phyloP scores from a whole-genome alignment of 345 rosid species.

The Dovyalis caffra region DNA sequence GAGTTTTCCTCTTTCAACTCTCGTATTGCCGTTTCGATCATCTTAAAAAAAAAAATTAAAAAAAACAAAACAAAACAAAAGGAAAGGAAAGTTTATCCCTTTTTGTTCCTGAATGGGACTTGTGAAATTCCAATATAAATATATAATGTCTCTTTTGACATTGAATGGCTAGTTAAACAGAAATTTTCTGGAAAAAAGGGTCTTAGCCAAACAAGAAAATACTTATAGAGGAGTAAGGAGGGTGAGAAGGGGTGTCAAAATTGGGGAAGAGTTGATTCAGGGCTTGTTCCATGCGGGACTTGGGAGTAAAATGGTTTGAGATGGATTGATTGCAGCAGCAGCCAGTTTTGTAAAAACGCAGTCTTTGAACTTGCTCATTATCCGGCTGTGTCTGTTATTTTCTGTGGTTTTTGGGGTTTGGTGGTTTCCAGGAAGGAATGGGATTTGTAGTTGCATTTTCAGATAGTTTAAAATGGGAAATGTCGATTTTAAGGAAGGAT shows the following conservation, averaged over 20 bases:
- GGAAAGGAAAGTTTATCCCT: neutral
- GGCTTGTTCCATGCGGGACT: slow-evolving; percentile 2
- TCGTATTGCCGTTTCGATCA: slow-evolving; percentile 30
- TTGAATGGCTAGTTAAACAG: no score
- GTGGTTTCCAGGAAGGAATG: neutral
- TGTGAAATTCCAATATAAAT: no score
- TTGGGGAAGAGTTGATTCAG: slow-evolving; percentile 15
- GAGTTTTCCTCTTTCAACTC: slow-evolving; percentile 29
- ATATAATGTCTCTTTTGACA: no score
- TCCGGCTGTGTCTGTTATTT: neutral
- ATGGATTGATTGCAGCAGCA: slow-evolving; percentile 8
- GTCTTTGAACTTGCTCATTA: slow-evolving; percentile 20
- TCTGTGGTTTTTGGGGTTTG: neutral
- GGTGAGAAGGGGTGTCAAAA: slow-evolving; percentile 31
- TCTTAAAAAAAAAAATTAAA: slow-evolving; percentile 7
- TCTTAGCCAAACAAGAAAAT: neutral
- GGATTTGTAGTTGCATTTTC: neutral
- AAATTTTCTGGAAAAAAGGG: no score
- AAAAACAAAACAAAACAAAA: no score
- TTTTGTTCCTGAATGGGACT: no score
- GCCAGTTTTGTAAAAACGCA: slow-evolving; percentile 7
- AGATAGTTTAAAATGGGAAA: no score
- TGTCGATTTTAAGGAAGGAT: no score
- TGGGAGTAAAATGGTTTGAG: neutral
- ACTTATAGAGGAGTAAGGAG: slow-evolving; percentile 29